Conservation (phyloP, 2,329 filamentous ascomycete species). For the Myotisia sp. region DNA sequence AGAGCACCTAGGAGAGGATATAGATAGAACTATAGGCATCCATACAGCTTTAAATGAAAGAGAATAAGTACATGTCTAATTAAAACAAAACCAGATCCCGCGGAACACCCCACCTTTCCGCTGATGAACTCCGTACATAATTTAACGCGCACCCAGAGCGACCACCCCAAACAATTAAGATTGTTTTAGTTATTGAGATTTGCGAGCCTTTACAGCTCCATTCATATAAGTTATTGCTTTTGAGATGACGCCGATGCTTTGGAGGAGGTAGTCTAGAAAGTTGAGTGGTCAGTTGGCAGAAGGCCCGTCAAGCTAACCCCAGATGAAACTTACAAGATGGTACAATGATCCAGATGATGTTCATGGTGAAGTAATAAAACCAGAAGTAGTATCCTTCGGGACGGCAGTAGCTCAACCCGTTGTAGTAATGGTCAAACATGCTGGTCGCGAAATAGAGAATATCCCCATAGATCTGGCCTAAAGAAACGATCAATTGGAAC, state of each 20-base stretch:
- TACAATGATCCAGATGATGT: slow-evolving; percentile 52
- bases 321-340: slow-evolving; percentile 35
- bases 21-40: too few relatives aligned
- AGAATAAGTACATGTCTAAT: too few relatives aligned
- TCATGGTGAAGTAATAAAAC: slow-evolving; percentile 53
- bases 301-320: not conserved
- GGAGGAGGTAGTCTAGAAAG: slow-evolving; percentile 20
- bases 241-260: slow-evolving; percentile 21
- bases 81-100: too few relatives aligned
- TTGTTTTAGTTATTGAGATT: slow-evolving; percentile 17
- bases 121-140: too few relatives aligned
- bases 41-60: too few relatives aligned
- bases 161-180: too few relatives aligned
- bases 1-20: too few relatives aligned
- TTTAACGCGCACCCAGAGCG: too few relatives aligned
- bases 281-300: not conserved
- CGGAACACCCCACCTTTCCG: too few relatives aligned
- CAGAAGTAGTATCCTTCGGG: slow-evolving; percentile 52
- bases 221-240: slow-evolving; percentile 18
- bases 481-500: slow-evolving; percentile 45
- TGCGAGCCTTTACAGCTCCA: slow-evolving; percentile 13
- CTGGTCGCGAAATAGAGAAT: slow-evolving; percentile 51
- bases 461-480: slow-evolving; percentile 52
- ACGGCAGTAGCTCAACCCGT: slow-evolving; percentile 42
- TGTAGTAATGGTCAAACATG: slow-evolving; percentile 44